phyloP scores from a whole-genome alignment of 1,284 basidiomycete genomes.

The Xerocomus nothofagi region DNA sequence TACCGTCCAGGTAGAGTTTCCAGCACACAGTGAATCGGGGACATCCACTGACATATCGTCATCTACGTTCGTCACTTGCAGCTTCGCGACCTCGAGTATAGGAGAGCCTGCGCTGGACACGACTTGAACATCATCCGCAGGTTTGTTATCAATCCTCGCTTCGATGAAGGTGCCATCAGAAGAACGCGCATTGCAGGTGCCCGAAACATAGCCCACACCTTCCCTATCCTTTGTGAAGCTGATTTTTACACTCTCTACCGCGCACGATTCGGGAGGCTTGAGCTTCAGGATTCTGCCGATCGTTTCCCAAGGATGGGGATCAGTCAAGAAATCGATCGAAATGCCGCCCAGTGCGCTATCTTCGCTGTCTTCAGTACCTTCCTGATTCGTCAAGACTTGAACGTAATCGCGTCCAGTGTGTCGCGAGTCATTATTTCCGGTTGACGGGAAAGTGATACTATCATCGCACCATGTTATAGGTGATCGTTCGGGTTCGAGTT shows the following conservation, averaged over 20 bases:
- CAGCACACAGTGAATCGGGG: neutral
- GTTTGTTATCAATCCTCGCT: neutral
- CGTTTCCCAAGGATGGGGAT: constrained; percentile 33
- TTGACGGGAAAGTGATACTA: neutral
- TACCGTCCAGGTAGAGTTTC: neutral
- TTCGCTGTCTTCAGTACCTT: neutral
- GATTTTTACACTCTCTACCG: constrained; percentile 4
- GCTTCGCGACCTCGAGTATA: neutral
- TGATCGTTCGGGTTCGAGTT: neutral
- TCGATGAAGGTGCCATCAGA: neutral
- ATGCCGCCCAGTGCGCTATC: neutral
- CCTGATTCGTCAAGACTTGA: neutral
- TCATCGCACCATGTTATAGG: neutral
- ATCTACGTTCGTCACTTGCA: constrained; percentile 2
- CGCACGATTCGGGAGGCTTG: neutral
- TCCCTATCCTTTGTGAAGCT: constrained; percentile 27
- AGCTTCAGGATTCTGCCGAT: constrained; percentile 30
- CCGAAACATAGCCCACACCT: constrained; percentile 28
- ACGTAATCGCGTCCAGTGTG: neutral
- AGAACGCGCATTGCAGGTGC: neutral
- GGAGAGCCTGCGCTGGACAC: neutral
- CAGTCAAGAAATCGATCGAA: constrained; percentile 29
- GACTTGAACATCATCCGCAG: neutral
- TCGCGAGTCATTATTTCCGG: neutral
- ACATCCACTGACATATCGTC: neutral